These are phyloP conservation scores for Cladosporium austrohemisphaericum DNA, from an alignment of 2,329 filamentous ascomycete species.

Conservation along the genomic window DNA sequence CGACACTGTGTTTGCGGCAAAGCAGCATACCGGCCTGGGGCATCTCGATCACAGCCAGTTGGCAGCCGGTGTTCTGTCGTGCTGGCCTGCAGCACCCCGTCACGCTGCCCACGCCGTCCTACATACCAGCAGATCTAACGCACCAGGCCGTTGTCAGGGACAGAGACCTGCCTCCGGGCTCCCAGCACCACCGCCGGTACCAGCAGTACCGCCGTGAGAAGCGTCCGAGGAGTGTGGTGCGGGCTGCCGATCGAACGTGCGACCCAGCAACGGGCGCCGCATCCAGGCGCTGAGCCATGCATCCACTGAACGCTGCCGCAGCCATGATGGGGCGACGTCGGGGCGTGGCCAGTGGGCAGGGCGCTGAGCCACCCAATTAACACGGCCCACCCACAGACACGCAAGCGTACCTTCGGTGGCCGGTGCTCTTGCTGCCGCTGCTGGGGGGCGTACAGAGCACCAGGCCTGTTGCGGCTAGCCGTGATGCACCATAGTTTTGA, in stretches of 20 bases:
- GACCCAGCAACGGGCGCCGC: slow-evolving; percentile 10
- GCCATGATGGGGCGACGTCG: slow-evolving; percentile 12
- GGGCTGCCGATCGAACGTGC: slow-evolving; percentile 14
- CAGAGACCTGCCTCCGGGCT: background rate
- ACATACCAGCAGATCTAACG: background rate
- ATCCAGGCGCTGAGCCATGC: slow-evolving; percentile 11
- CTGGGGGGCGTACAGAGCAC: slow-evolving; percentile 9
- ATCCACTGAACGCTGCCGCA: slow-evolving; percentile 12
- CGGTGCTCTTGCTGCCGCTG: slow-evolving; percentile 13
- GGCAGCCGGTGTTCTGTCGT: background rate
- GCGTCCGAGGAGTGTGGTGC: slow-evolving; percentile 11
- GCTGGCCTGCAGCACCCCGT: slow-evolving; percentile 4
- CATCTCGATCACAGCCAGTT: slow-evolving; percentile 1
- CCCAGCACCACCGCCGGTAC: background rate
- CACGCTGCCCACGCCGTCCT: slow-evolving; percentile 4
- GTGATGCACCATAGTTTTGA: slow-evolving; percentile 13
- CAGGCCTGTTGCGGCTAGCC: slow-evolving; percentile 11
- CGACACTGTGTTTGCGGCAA: slow-evolving; percentile 12
- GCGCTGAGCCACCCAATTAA: slow-evolving; percentile 16
- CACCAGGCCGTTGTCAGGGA: slow-evolving; percentile 3
- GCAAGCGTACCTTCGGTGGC: slow-evolving; percentile 14
- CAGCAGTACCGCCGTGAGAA: slow-evolving; percentile 13
- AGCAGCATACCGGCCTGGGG: background rate
- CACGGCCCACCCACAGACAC: slow-evolving; percentile 13
- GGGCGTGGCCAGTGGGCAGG: slow-evolving; percentile 12